phyloP scores from a whole-genome alignment of 1,284 basidiomycete genomes.

The Naganishia cerealis region DNA sequence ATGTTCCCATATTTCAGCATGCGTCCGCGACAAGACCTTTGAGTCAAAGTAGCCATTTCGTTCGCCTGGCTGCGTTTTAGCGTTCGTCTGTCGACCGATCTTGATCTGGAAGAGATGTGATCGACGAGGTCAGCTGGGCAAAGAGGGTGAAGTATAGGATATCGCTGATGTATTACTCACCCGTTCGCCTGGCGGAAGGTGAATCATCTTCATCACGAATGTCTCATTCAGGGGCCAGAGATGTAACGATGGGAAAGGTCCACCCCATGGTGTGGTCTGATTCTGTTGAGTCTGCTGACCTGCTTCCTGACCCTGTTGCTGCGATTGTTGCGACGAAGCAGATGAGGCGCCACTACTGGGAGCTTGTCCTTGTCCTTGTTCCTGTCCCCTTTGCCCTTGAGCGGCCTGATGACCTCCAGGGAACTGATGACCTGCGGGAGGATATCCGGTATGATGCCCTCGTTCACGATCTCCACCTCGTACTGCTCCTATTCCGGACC shows the following conservation, averaged over 20 bases:
- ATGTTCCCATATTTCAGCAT: conserved; percentile 86
- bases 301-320: conserved; percentile 1
- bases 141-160: neutral
- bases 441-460: conserved; percentile 6
- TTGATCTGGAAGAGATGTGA: conserved; percentile 59
- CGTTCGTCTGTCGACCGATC: conserved; percentile 97
- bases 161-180: conserved; percentile 35
- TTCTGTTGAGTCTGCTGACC: conserved; percentile 3
- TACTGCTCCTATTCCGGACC: neutral
- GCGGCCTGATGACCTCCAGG: neutral
- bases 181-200: conserved; percentile 62
- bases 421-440: conserved; percentile 1
- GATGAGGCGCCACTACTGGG: neutral
- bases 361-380: neutral
- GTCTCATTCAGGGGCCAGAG: conserved; percentile 95
- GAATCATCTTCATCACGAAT: conserved; percentile 93
- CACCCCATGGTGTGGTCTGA: conserved; percentile 45
- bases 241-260: conserved; percentile 63
- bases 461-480: neutral
- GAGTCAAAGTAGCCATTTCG: conserved; percentile 96
- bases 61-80: conserved; percentile 90
- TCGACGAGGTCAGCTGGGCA: conserved; percentile 5
- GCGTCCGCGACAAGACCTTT: conserved; percentile 91
- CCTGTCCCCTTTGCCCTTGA: conserved; percentile 1
- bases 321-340: neutral